These are phyloP conservation scores for Wolfiporia cocos DNA, from an alignment of 1,284 basidiomycete genomes.

Conservation along the genomic window DNA sequence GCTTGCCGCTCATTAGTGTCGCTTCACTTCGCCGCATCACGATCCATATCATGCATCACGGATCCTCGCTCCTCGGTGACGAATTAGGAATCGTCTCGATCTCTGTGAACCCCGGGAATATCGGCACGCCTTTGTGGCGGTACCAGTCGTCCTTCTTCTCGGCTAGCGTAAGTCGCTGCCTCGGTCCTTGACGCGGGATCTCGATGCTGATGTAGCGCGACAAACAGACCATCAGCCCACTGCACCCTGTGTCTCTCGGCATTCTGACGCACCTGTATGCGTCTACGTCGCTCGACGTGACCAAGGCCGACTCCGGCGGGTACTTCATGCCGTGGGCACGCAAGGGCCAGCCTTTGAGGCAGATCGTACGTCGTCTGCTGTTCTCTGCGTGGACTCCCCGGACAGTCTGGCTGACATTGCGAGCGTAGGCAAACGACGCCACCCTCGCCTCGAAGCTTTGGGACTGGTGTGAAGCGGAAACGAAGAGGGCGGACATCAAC, in stretches of 20 bases:
- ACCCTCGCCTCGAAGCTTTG: background rate
- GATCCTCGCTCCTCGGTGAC: background rate
- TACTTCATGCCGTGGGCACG: conserved; percentile 1
- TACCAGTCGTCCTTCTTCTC: background rate
- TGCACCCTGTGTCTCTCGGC: background rate
- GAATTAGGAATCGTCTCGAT: conserved; percentile 1
- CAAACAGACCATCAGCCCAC: background rate
- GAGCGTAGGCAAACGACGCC: background rate
- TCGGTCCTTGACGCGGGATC: background rate
- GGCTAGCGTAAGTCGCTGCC: background rate
- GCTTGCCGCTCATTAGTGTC: background rate
- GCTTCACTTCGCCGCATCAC: background rate
- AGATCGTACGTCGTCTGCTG: background rate
- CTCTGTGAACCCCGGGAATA: conserved; percentile 1
- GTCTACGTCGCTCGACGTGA: background rate
- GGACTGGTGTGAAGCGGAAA: conserved; percentile 1
- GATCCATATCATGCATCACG: too few species aligned
- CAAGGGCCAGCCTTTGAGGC: background rate
- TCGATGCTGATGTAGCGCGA: background rate
- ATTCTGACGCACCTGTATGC: conserved; percentile 3
- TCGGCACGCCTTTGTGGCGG: conserved; percentile 1
- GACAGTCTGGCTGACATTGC: background rate
- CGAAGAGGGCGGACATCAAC: background rate
- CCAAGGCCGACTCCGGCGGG: background rate
- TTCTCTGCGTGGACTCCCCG: background rate